phyloP scores from a whole-genome alignment of 441 rosid genomes.

The Syzygium malaccense region DNA sequence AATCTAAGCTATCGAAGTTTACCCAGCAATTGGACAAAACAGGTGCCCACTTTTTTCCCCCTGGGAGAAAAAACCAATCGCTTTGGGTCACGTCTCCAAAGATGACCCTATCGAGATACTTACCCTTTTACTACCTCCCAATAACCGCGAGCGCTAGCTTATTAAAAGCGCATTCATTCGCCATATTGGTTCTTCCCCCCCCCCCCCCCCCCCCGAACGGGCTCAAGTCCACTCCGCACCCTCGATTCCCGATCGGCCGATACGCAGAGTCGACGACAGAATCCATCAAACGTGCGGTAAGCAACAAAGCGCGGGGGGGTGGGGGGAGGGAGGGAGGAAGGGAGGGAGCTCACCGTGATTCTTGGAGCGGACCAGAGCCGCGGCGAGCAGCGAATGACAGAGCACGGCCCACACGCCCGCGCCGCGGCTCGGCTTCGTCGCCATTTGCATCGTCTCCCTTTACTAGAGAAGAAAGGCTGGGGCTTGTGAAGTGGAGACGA shows the following conservation, averaged over 20 bases:
- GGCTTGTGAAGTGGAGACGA: not conserved
- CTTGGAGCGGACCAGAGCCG: constrained; percentile 33
- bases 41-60: not conserved
- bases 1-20: not conserved
- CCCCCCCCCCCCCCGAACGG: too few species aligned
- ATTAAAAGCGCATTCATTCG: not conserved
- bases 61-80: not conserved
- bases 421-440: constrained; percentile 9
- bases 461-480: too few species aligned
- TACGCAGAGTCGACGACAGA: not conserved
- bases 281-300: not conserved
- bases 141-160: not conserved
- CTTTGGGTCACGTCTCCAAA: not conserved
- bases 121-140: not conserved
- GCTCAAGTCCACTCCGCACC: too few species aligned
- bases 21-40: not conserved
- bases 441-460: too few species aligned
- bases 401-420: constrained; percentile 9
- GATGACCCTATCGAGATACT: not conserved
- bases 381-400: constrained; percentile 19
- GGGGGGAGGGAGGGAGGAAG: too few species aligned
- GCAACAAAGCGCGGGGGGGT: not conserved
- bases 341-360: constrained; percentile 27
- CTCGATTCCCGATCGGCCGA: too few species aligned
- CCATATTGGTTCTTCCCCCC: not conserved